phyloP scores from a whole-genome alignment of 2,329 filamentous ascomycete genomes.

The Penicillium sp. region DNA sequence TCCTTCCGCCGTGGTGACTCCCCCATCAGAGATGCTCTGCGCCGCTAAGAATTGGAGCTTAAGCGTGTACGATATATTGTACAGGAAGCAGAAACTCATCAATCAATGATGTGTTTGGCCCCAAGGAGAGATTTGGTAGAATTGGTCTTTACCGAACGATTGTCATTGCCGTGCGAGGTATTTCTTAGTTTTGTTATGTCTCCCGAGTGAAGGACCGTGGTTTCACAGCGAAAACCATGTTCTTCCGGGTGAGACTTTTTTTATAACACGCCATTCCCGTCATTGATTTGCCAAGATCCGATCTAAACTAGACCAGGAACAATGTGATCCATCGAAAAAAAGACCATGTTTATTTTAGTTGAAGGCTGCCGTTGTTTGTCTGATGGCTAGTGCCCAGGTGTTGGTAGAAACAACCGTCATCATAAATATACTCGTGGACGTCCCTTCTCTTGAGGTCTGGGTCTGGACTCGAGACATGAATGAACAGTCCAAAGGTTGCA shows the following conservation, averaged over 20 bases:
- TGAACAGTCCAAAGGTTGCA: no score
- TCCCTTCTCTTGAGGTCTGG: no score
- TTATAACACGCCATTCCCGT: neutral
- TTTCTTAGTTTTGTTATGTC: conserved; percentile 3
- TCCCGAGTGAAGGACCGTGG: conserved; percentile 3
- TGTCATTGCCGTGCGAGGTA: neutral
- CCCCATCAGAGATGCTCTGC: conserved; percentile 41
- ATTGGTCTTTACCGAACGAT: conserved; percentile 4
- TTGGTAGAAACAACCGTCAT: no score
- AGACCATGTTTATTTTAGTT: neutral
- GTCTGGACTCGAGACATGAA: no score
- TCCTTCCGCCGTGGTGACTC: conserved; percentile 48
- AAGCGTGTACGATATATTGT: conserved; percentile 41
- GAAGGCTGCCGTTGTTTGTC: neutral
- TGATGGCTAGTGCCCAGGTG: neutral
- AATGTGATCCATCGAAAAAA: neutral
- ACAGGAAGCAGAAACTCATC: conserved; percentile 30
- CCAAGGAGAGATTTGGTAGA: conserved; percentile 14
- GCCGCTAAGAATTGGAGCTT: conserved; percentile 31
- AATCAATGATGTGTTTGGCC: conserved; percentile 9
- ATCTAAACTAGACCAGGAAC: neutral
- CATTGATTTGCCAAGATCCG: neutral
- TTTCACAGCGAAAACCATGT: conserved; percentile 2
- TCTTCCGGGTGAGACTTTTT: neutral
- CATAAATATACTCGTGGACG: no score